phyloP scores from a whole-genome alignment of 176 grass and related monocot genomes.

The Lolium perenne region DNA sequence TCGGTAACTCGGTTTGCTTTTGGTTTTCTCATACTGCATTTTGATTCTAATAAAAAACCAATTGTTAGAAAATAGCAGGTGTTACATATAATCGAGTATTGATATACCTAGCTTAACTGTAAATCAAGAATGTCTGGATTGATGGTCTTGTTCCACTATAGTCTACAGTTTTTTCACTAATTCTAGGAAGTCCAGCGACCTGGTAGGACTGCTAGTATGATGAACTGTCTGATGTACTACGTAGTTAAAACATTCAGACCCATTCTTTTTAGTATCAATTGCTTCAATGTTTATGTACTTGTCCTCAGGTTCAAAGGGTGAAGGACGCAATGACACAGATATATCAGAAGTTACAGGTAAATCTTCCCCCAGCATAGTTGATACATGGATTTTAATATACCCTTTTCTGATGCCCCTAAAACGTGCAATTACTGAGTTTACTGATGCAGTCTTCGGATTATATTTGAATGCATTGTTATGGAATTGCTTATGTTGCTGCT shows the following conservation, averaged over 20 bases:
- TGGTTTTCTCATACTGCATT: constrained; percentile 19
- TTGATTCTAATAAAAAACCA: constrained; percentile 23
- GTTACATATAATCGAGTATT: background rate
- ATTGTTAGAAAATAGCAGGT: background rate
- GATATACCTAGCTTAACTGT: background rate
- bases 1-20: background rate
- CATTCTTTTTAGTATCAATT: constrained; percentile 12
- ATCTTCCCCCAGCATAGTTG: background rate
- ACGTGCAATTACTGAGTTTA: background rate
- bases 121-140: constrained; percentile 8
- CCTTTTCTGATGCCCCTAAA: background rate
- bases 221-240: background rate
- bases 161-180: constrained; percentile 22
- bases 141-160: constrained; percentile 8
- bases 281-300: constrained; percentile 27
- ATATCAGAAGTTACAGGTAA: constrained; percentile 94
- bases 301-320: constrained; percentile 72
- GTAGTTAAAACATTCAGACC: background rate
- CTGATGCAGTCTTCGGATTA: background rate
- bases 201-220: background rate
- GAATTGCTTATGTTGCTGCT: constrained; percentile 9
- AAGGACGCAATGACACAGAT: constrained; percentile 94
- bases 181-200: constrained; percentile 12
- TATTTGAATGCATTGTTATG: constrained; percentile 27
- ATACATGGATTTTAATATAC: background rate